Evolutionary conservation across 129 eudicot genomes (phyloP).

Genomic region (Artemisia argyi): DNA sequence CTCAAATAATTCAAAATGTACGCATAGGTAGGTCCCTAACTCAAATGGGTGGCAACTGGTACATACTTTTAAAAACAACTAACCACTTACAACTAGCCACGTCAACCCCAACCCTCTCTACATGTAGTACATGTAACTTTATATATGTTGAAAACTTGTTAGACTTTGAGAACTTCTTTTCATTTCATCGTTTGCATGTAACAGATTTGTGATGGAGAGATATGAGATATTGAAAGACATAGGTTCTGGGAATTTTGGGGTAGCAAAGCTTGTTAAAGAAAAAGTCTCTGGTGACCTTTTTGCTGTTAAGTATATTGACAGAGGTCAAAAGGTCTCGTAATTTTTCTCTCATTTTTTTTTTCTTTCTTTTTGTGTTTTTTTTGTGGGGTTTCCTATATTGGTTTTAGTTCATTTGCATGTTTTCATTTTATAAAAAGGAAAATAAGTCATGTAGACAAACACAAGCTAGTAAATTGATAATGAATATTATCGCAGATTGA

Average conservation of each 20-base stretch:
- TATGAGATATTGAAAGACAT: conserved; percentile 60
- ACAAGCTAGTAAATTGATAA: neutral
- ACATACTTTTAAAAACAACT: neutral
- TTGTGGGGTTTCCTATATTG: neutral
- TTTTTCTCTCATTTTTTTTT: neutral
- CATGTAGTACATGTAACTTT: conserved; percentile 10
- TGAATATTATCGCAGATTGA: conserved; percentile 48
- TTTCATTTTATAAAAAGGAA: neutral
- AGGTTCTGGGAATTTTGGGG: conserved; percentile 76
- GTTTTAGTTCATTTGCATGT: conserved; percentile 6
- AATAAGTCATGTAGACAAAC: too few species aligned
- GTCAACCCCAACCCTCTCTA: neutral
- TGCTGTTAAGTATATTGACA: conserved; percentile 76
- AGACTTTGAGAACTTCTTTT: conserved; percentile 10
- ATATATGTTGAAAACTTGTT: neutral
- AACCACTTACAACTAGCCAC: conserved; percentile 38
- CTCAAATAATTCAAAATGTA: conserved; percentile 12
- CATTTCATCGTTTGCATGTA: conserved; percentile 14
- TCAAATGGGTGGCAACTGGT: conserved; percentile 22
- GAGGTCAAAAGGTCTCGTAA: conserved; percentile 67
- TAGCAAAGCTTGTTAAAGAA: conserved; percentile 76
- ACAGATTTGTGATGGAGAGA: conserved; percentile 49
- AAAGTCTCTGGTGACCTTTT: conserved; percentile 61
- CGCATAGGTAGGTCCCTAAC: conserved; percentile 21
- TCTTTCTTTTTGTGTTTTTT: neutral